These are phyloP conservation scores for Annulohypoxylon maeteangense DNA, from an alignment of 495 filamentous ascomycete genomes.

Conservation along the genomic window DNA sequence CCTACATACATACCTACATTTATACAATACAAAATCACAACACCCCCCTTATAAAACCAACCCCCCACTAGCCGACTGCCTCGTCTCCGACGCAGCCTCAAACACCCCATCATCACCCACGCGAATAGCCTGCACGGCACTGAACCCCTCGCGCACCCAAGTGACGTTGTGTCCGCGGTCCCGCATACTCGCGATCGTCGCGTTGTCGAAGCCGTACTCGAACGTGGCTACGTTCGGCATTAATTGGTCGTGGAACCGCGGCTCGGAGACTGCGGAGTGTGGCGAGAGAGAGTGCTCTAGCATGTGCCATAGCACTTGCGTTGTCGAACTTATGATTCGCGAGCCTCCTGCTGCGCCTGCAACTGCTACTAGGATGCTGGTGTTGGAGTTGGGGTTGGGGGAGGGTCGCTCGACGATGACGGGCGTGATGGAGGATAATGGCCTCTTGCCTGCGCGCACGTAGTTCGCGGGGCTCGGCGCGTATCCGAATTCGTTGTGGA, in stretches of 20 bases:
- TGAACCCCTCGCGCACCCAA: slow-evolving; percentile 69
- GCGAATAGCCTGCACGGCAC: slow-evolving; percentile 73
- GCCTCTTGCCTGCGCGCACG: slow-evolving; percentile 77
- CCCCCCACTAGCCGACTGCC: slow-evolving; percentile 74
- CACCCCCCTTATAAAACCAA: slow-evolving; percentile 52
- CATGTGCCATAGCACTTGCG: slow-evolving; percentile 76
- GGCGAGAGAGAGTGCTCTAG: slow-evolving; percentile 69
- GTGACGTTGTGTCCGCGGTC: slow-evolving; percentile 74
- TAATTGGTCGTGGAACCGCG: slow-evolving; percentile 83
- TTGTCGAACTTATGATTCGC: slow-evolving; percentile 80
- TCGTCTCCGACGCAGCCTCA: slow-evolving; percentile 65
- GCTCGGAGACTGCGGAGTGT: slow-evolving; percentile 66
- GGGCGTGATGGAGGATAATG: slow-evolving; percentile 77
- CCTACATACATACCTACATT: neutral
- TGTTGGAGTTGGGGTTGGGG: slow-evolving; percentile 46
- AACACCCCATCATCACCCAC: slow-evolving; percentile 61
- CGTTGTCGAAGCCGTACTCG: slow-evolving; percentile 74
- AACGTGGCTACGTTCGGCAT: slow-evolving; percentile 72
- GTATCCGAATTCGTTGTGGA: slow-evolving; percentile 79
- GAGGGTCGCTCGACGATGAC: slow-evolving; percentile 70
- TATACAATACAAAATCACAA: neutral
- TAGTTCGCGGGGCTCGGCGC: slow-evolving; percentile 78
- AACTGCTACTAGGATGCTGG: slow-evolving; percentile 53
- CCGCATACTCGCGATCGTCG: slow-evolving; percentile 71
- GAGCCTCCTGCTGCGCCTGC: slow-evolving; percentile 81